Percentiles rank a stretch among this genome's conserved stretches.
These are phyloP conservation scores for Geotrichum histeridarum DNA, from an alignment of 1,139 yeast genomes.

Conservation along the genomic window DNA sequence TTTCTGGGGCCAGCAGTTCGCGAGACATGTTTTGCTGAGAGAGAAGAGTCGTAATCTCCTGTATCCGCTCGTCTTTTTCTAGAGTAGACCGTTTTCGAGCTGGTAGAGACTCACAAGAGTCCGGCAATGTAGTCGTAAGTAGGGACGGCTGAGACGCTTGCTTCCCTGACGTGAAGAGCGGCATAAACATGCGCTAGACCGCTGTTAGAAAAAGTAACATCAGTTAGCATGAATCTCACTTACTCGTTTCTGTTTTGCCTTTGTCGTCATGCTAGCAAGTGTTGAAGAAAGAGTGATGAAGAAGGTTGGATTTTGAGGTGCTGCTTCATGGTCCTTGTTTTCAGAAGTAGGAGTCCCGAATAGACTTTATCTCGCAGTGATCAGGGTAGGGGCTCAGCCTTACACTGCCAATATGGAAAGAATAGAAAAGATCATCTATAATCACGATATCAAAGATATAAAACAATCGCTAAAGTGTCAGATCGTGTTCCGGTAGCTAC, in stretches of 20 bases:
- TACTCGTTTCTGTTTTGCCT: conserved; percentile 8
- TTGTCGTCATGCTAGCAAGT: not conserved
- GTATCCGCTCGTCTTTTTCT: conserved; percentile 3
- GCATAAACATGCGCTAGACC: conserved; percentile 9
- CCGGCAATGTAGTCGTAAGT: not conserved
- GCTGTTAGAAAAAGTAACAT: not conserved
- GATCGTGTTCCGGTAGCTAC: no score
- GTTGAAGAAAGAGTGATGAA: not conserved
- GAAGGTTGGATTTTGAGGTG: not conserved
- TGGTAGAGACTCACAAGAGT: not conserved
- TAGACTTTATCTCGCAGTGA: not conserved
- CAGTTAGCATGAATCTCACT: not conserved
- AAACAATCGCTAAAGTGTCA: no score
- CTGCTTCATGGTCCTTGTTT: not conserved
- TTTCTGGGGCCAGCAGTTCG: conserved; percentile 16
- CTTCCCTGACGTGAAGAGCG: not conserved
- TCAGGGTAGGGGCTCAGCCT: no score
- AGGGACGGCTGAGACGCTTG: not conserved
- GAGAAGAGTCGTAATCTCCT: not conserved
- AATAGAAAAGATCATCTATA: no score
- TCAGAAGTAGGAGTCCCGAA: not conserved
- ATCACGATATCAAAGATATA: no score
- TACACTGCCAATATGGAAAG: no score
- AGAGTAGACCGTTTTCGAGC: not conserved
- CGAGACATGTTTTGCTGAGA: not conserved